Percentiles rank a stretch among this genome's conserved stretches.
phyloP scores from a whole-genome alignment of 441 rosid species.

The Macaranga tanarius region DNA sequence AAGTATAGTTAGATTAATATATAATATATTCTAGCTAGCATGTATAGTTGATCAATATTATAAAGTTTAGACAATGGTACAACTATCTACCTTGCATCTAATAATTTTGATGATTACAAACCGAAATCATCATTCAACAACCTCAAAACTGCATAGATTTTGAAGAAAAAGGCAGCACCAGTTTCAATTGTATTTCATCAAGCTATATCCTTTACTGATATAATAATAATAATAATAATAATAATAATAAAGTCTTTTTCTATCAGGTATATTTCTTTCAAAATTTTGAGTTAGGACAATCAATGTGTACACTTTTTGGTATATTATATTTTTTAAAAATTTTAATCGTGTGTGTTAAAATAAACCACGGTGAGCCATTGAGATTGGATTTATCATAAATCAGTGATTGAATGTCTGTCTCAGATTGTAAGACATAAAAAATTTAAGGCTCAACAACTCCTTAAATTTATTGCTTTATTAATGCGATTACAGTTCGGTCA shows the following conservation, averaged over 20 bases:
- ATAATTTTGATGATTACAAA: slow-evolving; percentile 13
- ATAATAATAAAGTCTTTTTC: no score
- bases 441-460: background rate
- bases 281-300: background rate
- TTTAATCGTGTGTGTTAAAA: no score
- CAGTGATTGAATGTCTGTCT: no score
- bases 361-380: no score
- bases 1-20: slow-evolving; percentile 9
- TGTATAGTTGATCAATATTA: slow-evolving; percentile 19
- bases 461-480: no score
- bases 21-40: background rate
- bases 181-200: background rate
- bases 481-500: no score
- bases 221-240: no score
- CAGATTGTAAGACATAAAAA: no score
- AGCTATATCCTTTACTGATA: background rate
- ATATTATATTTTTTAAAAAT: no score
- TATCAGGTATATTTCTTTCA: no score
- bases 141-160: background rate
- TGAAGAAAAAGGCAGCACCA: background rate
- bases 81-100: background rate
- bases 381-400: background rate
- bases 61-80: background rate
- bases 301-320: background rate
- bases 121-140: slow-evolving; percentile 3